Conservation (phyloP, 305 asterid genomes). For the Solanum hybrid region DNA sequence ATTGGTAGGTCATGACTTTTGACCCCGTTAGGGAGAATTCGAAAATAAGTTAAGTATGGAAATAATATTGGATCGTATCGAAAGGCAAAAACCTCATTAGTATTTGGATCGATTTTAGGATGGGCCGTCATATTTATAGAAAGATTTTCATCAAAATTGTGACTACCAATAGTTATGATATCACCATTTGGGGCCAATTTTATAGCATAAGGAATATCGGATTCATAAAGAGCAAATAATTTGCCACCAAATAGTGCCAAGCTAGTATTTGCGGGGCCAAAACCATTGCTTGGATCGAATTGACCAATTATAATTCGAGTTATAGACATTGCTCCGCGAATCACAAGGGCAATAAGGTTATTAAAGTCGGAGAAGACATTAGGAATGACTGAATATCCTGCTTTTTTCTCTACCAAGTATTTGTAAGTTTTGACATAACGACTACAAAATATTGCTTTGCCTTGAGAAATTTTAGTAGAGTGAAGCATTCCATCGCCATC, state of each 20-base stretch:
- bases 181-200: conserved; percentile 31
- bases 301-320: no score
- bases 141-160: conserved; percentile 24
- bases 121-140: neutral
- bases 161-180: conserved; percentile 38
- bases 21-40: conserved; percentile 25
- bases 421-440: conserved; percentile 51
- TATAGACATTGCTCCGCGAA: no score
- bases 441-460: conserved; percentile 43
- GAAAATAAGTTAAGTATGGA: conserved; percentile 36
- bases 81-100: conserved; percentile 47
- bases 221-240: no score
- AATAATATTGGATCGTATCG: conserved; percentile 22
- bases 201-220: conserved; percentile 30
- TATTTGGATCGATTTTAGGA: neutral
- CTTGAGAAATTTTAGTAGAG: conserved; percentile 23
- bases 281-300: no score
- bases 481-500: conserved; percentile 87
- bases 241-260: no score
- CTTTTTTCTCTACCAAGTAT: conserved; percentile 26
- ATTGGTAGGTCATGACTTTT: conserved; percentile 40
- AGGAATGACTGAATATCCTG: conserved; percentile 3
- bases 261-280: no score
- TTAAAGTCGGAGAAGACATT: no score
- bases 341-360: no score